These are phyloP conservation scores for Heimioporus sp. DNA, from an alignment of 768 basidiomycete genomes.

Conservation along the genomic window DNA sequence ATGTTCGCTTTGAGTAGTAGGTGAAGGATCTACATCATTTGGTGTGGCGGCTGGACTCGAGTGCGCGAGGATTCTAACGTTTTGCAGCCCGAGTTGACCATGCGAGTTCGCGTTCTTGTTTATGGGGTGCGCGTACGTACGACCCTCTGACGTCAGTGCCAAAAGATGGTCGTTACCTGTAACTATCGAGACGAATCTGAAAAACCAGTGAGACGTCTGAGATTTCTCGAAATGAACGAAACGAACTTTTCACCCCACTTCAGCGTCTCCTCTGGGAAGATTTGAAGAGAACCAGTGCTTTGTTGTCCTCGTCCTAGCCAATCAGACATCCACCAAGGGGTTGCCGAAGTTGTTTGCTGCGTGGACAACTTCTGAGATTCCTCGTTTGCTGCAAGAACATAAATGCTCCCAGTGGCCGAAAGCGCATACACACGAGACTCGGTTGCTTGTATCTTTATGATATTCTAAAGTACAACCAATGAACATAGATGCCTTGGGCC, in stretches of 20 bases:
- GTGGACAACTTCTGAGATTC: slow-evolving; percentile 44
- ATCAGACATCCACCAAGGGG: slow-evolving; percentile 59
- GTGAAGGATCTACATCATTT: slow-evolving; percentile 20
- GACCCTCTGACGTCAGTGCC: slow-evolving; percentile 68
- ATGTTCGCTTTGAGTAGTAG: slow-evolving; percentile 25
- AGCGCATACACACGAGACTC: slow-evolving; percentile 70
- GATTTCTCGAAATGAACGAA: background rate
- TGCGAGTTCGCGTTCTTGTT: slow-evolving; percentile 72
- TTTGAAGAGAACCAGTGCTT: slow-evolving; percentile 54
- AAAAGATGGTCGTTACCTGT: slow-evolving; percentile 72
- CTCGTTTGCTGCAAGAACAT: slow-evolving; percentile 56
- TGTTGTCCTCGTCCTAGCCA: slow-evolving; percentile 55
- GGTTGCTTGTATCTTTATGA: slow-evolving; percentile 60
- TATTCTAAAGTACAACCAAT: slow-evolving; percentile 48
- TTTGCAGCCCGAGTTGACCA: slow-evolving; percentile 81
- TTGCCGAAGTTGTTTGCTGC: slow-evolving; percentile 41
- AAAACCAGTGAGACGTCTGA: slow-evolving; percentile 7
- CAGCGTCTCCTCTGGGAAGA: slow-evolving; percentile 56
- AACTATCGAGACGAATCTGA: slow-evolving; percentile 70
- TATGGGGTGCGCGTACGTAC: slow-evolving; percentile 76
- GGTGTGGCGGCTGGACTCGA: slow-evolving; percentile 9
- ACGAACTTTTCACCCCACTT: slow-evolving; percentile 48
- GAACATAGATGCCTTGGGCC: background rate
- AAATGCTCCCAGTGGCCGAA: slow-evolving; percentile 73
- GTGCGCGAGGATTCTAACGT: slow-evolving; percentile 47